Evolutionary conservation across 495 filamentous ascomycete species (phyloP).

Genomic region (Penicillium chermesinum): DNA sequence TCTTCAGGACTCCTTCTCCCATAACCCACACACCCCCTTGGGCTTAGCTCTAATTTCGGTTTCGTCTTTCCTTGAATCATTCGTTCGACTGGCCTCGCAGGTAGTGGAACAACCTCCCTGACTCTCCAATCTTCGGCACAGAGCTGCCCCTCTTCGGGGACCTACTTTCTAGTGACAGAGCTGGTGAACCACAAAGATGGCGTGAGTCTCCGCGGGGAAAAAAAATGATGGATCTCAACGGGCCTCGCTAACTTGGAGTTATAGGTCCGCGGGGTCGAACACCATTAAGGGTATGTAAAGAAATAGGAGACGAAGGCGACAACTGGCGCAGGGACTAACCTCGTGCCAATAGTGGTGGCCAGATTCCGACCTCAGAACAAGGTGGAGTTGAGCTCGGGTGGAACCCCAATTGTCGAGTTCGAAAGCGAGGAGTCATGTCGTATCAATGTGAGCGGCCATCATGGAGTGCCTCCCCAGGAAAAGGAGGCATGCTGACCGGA

Average conservation of each 20-base stretch:
- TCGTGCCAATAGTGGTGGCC: slow-evolving; percentile 65
- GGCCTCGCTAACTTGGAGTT: slow-evolving; percentile 6
- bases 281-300: slow-evolving; percentile 63
- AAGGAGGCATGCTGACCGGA: slow-evolving; percentile 8
- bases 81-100: not conserved
- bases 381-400: slow-evolving; percentile 80
- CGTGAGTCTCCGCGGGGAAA: slow-evolving; percentile 44
- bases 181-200: slow-evolving; percentile 33
- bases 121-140: slow-evolving; percentile 24
- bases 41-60: not conserved
- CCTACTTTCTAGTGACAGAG: slow-evolving; percentile 4
- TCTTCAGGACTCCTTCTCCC: not conserved
- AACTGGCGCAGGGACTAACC: slow-evolving; percentile 13
- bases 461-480: not conserved
- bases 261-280: slow-evolving; percentile 47
- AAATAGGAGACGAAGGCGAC: slow-evolving; percentile 4
- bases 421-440: slow-evolving; percentile 83
- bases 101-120: slow-evolving; percentile 11
- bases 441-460: slow-evolving; percentile 60
- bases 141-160: slow-evolving; percentile 29
- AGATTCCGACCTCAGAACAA: slow-evolving; percentile 97
- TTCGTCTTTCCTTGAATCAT: too few species aligned
- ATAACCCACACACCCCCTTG: not conserved
- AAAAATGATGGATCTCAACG: not conserved
- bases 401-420: slow-evolving; percentile 85